Percentiles rank a stretch among this genome's conserved stretches.
Conservation (phyloP, 2,329 filamentous ascomycete species). For the Botrytis deweyae region DNA sequence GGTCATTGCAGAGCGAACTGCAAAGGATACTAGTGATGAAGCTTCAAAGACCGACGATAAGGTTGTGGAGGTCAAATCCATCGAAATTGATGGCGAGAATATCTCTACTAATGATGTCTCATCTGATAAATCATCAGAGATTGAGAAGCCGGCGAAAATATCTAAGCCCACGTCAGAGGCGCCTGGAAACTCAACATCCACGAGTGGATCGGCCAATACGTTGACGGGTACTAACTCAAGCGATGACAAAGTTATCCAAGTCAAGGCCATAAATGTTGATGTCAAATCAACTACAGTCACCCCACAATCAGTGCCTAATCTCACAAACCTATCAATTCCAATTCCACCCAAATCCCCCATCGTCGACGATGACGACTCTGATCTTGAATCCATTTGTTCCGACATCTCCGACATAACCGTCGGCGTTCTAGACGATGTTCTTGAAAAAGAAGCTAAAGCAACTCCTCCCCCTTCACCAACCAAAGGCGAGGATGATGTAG, state of each 20-base stretch:
- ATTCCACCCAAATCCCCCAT: background rate
- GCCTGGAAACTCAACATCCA: background rate
- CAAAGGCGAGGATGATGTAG: conserved; percentile 46
- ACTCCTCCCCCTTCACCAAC: conserved; percentile 22
- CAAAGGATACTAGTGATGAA: conserved; percentile 3
- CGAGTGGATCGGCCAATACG: background rate
- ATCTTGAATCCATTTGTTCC: conserved; percentile 29
- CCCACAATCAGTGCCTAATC: background rate
- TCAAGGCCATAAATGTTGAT: conserved; percentile 11
- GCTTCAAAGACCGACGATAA: conserved; percentile 15
- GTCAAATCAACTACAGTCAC: background rate
- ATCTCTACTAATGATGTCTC: background rate
- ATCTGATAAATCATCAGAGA: background rate
- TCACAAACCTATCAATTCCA: background rate
- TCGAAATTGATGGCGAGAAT: conserved; percentile 9
- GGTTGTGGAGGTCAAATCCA: background rate
- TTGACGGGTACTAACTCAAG: background rate
- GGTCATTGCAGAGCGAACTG: background rate
- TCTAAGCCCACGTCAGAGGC: background rate
- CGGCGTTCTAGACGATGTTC: conserved; percentile 26
- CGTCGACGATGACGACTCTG: conserved; percentile 18
- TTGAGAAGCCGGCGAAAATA: background rate
- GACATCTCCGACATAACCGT: conserved; percentile 29
- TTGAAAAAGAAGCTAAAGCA: conserved; percentile 25
- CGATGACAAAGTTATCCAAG: conserved; percentile 7